Conservation (phyloP, 208 protist genomes). For the Porcisia hertigi region DNA sequence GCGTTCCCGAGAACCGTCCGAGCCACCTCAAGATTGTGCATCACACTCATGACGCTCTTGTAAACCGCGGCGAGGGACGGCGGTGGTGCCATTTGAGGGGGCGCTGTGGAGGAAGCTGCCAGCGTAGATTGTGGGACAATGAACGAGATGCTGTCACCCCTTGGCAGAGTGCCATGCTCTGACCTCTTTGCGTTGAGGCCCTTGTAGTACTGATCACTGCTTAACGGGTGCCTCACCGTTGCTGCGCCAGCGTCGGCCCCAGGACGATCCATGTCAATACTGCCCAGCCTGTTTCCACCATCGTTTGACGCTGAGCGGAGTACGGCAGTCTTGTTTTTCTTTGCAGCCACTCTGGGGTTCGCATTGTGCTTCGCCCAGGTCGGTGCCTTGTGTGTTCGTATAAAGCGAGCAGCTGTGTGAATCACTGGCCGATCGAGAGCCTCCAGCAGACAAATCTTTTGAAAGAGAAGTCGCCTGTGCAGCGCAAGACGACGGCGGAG, state of each 20-base stretch:
- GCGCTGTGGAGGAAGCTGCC: not conserved
- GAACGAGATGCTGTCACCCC: not conserved
- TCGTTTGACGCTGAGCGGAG: not conserved
- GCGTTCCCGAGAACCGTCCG: conserved; percentile 56
- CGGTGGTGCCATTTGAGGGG: not conserved
- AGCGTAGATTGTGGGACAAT: not conserved
- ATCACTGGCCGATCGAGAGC: conserved; percentile 34
- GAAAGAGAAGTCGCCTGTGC: conserved; percentile 47
- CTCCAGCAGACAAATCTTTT: conserved; percentile 55
- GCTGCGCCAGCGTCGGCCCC: not conserved
- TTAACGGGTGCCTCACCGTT: not conserved
- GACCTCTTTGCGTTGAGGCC: not conserved
- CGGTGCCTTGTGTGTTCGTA: conserved; percentile 12
- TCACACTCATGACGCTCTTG: conserved; percentile 25
- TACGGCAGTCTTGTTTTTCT: not conserved
- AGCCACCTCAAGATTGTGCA: conserved; percentile 46
- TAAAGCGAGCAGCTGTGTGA: conserved; percentile 38
- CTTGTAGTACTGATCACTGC: not conserved
- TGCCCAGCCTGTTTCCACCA: not conserved
- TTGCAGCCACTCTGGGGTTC: not conserved
- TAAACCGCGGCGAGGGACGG: conserved; percentile 25
- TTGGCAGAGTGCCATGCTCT: not conserved
- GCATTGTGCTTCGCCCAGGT: not conserved
- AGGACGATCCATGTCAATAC: not conserved
- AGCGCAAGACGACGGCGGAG: conserved; percentile 54